Evolutionary conservation across 1,284 basidiomycete species (phyloP).

Genomic region (Kwoniella shivajii): DNA sequence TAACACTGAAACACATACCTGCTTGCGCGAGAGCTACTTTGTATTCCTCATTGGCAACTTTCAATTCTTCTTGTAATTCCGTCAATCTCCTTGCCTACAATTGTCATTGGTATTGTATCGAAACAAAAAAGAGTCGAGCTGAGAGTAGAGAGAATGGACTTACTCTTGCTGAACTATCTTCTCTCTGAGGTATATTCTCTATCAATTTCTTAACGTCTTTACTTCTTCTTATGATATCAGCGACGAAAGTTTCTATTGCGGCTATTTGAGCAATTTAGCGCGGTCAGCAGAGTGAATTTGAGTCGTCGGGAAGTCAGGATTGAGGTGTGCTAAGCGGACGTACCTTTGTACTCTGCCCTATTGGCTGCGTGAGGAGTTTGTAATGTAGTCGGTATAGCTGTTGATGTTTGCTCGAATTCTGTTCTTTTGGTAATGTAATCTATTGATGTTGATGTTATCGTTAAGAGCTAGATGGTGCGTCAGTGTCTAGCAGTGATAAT

Average conservation of each 20-base stretch:
- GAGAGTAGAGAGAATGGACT: conserved; percentile 10
- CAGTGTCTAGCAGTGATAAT: too few relatives aligned
- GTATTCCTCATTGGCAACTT: conserved; percentile 47
- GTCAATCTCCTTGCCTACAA: conserved; percentile 37
- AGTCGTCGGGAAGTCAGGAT: neutral
- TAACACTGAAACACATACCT: conserved; percentile 24
- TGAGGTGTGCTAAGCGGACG: conserved; percentile 16
- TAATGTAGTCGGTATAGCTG: conserved; percentile 44
- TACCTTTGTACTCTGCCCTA: conserved; percentile 40
- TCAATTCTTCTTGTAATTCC: conserved; percentile 47
- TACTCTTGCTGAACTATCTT: conserved; percentile 39
- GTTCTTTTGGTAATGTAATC: conserved; percentile 52
- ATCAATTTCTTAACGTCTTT: conserved; percentile 51
- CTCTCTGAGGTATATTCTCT: conserved; percentile 45
- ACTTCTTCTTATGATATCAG: conserved; percentile 46
- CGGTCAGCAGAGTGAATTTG: neutral
- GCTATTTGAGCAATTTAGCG: conserved; percentile 26
- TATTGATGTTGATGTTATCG: conserved; percentile 51
- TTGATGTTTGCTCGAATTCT: conserved; percentile 49
- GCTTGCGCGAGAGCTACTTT: conserved; percentile 44
- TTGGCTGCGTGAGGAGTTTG: conserved; percentile 35
- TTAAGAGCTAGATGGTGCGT: conserved; percentile 49
- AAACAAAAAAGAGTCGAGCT: neutral
- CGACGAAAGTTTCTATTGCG: conserved; percentile 49
- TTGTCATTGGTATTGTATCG: neutral